Percentiles rank a stretch among this genome's conserved stretches.
These are phyloP conservation scores for Tilletia walkeri DNA, from an alignment of 1,284 basidiomycete species.

Conservation along the genomic window DNA sequence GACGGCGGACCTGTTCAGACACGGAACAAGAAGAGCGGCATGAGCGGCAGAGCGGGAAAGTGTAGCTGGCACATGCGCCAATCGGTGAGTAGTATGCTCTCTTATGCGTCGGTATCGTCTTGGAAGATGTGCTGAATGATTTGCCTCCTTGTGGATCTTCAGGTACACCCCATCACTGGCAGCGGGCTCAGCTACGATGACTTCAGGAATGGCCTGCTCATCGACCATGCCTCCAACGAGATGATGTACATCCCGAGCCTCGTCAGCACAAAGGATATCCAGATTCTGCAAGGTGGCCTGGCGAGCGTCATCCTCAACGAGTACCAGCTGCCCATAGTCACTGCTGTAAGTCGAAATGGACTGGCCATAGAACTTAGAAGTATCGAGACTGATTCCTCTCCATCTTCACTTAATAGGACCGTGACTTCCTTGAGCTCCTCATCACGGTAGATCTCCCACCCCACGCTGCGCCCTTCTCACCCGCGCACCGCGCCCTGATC, in stretches of 20 bases:
- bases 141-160: conserved; percentile 16
- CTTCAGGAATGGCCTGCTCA: conserved; percentile 35
- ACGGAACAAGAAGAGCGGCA: conserved; percentile 5
- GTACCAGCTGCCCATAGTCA: conserved; percentile 39
- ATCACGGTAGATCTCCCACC: conserved; percentile 44
- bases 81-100: neutral
- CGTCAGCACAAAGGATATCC: conserved; percentile 27
- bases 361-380: neutral
- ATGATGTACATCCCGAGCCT: conserved; percentile 41
- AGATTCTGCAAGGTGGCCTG: conserved; percentile 1
- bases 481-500: conserved; percentile 32
- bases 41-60: conserved; percentile 1
- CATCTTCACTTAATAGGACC: conserved; percentile 22
- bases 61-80: conserved; percentile 11
- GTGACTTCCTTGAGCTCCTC: conserved; percentile 50
- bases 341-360: conserved; percentile 7
- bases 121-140: neutral
- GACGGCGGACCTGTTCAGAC: conserved; percentile 16
- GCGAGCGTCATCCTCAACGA: conserved; percentile 9
- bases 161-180: conserved; percentile 26
- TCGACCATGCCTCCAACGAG: conserved; percentile 40
- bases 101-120: no score
- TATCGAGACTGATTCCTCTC: neutral
- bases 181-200: conserved; percentile 33
- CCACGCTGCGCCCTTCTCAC: conserved; percentile 35